A percentile compares a stretch with the other conserved stretches of the same genome.
phyloP scores from a whole-genome alignment of 371 early-diverging fungal genomes.

The Gilbertella persicaria region DNA sequence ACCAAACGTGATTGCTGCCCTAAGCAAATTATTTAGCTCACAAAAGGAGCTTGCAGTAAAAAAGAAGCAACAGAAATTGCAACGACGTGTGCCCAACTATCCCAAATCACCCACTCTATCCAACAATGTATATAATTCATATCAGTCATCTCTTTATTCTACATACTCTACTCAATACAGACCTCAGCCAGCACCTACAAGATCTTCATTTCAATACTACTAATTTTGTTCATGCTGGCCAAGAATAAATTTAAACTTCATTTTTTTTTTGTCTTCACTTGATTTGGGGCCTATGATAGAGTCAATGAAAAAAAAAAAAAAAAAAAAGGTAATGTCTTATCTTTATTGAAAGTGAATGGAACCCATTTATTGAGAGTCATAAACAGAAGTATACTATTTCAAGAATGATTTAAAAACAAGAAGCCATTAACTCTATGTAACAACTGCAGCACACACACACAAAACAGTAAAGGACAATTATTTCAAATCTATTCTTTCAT shows the following conservation, averaged over 20 bases:
- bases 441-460: background rate
- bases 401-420: background rate
- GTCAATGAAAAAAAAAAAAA: too few relatives aligned
- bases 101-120: background rate
- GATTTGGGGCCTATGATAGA: conserved; percentile 47
- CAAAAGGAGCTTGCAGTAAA: conserved; percentile 21
- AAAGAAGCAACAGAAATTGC: conserved; percentile 12
- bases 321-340: conserved; percentile 32
- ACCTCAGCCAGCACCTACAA: background rate
- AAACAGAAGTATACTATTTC: background rate
- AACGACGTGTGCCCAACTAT: conserved; percentile 7
- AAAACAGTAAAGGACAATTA: background rate
- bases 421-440: background rate
- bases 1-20: conserved; percentile 7
- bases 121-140: background rate
- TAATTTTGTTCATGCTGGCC: background rate
- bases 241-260: background rate
- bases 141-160: background rate
- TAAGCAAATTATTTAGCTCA: conserved; percentile 10
- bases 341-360: conserved; percentile 25
- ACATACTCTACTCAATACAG: background rate
- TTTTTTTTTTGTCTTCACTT: background rate
- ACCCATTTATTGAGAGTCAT: background rate
- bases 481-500: background rate
- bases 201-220: background rate